Evolutionary conservation across 2,329 filamentous ascomycete genomes (phyloP).

Genomic region (Metarhizium robertsii): DNA sequence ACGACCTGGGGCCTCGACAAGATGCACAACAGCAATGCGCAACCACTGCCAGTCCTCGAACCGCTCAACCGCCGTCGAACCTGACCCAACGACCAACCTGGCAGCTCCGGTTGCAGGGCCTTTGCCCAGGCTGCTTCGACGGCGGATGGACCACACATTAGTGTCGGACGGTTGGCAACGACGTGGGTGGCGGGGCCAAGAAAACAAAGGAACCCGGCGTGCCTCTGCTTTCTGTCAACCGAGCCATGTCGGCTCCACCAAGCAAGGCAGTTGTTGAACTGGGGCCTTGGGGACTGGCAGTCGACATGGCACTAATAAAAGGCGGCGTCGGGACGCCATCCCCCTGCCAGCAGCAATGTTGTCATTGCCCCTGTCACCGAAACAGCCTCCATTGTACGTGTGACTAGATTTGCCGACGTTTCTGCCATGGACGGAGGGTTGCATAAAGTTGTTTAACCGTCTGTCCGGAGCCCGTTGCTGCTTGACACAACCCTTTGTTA

Average conservation of each 20-base stretch:
- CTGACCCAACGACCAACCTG: not conserved
- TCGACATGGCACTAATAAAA: not conserved
- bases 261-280: conserved; percentile 3
- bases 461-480: not conserved
- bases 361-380: conserved; percentile 1
- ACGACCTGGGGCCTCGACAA: not conserved
- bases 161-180: not conserved
- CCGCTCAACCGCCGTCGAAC: not conserved
- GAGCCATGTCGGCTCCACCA: conserved; percentile 2
- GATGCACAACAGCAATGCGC: not conserved
- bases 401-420: not conserved
- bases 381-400: not conserved
- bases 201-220: conserved; percentile 5
- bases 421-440: not conserved
- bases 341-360: conserved; percentile 3
- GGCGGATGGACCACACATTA: not conserved
- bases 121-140: not conserved
- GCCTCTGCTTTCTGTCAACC: not conserved
- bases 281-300: not conserved
- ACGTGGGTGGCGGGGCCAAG: conserved; percentile 3
- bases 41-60: not conserved
- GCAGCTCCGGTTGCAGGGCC: not conserved
- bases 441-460: not conserved
- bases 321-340: conserved; percentile 4
- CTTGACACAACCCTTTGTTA: not conserved